Percentiles rank a stretch among this genome's conserved stretches.
phyloP scores from a whole-genome alignment of 2,329 filamentous ascomycete species.

The Aspergillus fumigatiaffinis region DNA sequence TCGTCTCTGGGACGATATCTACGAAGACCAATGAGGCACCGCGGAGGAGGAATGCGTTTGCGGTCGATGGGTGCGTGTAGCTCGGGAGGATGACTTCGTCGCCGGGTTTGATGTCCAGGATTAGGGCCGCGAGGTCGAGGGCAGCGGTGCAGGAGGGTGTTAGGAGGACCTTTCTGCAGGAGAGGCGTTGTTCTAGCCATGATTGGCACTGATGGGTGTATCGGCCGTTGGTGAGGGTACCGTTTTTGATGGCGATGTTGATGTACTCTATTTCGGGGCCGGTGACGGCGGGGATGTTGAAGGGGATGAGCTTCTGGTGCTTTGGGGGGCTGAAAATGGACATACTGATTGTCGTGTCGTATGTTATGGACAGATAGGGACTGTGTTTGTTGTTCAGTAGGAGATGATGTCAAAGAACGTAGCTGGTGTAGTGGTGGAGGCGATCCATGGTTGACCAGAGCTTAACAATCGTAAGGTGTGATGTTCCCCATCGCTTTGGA shows the following conservation, averaged over 20 bases:
- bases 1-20: constrained; percentile 9
- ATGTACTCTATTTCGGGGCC: constrained; percentile 5
- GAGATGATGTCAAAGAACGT: too few species aligned
- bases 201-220: constrained; percentile 8
- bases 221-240: constrained; percentile 7
- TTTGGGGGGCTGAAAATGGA: not conserved
- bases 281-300: constrained; percentile 2
- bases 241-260: not conserved
- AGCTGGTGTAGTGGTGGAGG: too few species aligned
- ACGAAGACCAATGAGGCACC: constrained; percentile 11
- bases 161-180: constrained; percentile 2
- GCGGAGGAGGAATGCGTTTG: constrained; percentile 13
- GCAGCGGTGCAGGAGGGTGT: constrained; percentile 12
- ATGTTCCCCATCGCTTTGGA: too few species aligned
- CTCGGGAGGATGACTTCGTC: constrained; percentile 16
- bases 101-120: constrained; percentile 5
- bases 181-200: constrained; percentile 11
- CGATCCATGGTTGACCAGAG: not conserved
- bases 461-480: too few species aligned
- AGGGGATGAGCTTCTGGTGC: constrained; percentile 1
- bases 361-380: not conserved
- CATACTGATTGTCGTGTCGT: not conserved
- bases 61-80: constrained; percentile 13
- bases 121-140: constrained; percentile 10
- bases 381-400: too few species aligned